Percentiles rank a stretch among this genome's conserved stretches.
Evolutionary conservation across 345 rosid genomes (phyloP).

Genomic region (thale cress (Arabidopsis thaliana)): DNA sequence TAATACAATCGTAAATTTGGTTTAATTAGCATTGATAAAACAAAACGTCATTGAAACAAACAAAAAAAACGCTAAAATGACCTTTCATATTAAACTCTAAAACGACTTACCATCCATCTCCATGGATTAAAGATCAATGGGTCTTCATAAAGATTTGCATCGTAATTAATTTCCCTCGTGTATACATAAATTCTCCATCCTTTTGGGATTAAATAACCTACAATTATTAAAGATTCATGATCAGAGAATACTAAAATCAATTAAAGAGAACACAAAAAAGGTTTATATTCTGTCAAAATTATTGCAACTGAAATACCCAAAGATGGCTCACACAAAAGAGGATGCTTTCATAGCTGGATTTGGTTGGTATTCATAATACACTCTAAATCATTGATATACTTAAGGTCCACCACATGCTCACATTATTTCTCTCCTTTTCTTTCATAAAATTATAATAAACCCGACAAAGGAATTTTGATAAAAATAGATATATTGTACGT

Average conservation of each 20-base stretch:
- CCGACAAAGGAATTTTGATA: background rate
- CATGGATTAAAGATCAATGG: slow-evolving; percentile 78
- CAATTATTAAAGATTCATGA: slow-evolving; percentile 29
- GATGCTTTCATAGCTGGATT: slow-evolving; percentile 45
- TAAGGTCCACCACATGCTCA: slow-evolving; percentile 50
- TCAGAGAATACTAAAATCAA: slow-evolving; percentile 20
- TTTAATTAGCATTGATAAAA: background rate
- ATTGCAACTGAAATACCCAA: slow-evolving; percentile 20
- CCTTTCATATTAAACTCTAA: background rate
- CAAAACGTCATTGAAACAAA: background rate
- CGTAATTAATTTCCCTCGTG: slow-evolving; percentile 79
- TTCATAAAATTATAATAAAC: slow-evolving; percentile 25
- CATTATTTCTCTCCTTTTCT: slow-evolving; percentile 33
- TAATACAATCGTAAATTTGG: background rate
- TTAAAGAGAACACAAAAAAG: slow-evolving; percentile 23
- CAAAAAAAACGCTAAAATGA: background rate
- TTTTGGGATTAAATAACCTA: slow-evolving; percentile 46
- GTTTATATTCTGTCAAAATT: slow-evolving; percentile 34
- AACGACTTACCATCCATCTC: slow-evolving; percentile 47
- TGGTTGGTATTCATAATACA: slow-evolving; percentile 46
- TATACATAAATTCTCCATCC: slow-evolving; percentile 59
- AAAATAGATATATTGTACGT: background rate
- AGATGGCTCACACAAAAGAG: slow-evolving; percentile 41
- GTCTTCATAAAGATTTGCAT: slow-evolving; percentile 63
- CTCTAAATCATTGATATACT: slow-evolving; percentile 40